These are phyloP conservation scores for Dispira simplex DNA, from an alignment of 192 early-diverging fungal species.

Conservation along the genomic window DNA sequence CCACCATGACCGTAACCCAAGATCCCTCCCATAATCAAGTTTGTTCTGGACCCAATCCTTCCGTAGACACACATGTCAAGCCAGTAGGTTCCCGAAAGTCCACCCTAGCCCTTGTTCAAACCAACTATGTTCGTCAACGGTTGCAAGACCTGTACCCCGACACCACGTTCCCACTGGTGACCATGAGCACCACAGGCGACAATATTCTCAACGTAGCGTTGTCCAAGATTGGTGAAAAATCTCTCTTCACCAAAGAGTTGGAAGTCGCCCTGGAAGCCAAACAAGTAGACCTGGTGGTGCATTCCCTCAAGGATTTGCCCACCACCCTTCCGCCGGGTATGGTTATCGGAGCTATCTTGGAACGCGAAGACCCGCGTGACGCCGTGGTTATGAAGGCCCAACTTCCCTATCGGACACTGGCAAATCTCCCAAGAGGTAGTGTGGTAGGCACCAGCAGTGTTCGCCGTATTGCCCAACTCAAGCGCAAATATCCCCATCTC, in stretches of 20 bases:
- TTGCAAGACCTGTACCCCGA: constrained; percentile 33
- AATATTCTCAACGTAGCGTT: constrained; percentile 68
- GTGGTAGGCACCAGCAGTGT: constrained; percentile 83
- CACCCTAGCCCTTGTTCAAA: constrained; percentile 76
- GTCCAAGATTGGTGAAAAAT: constrained; percentile 80
- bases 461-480: constrained; percentile 75
- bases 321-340: constrained; percentile 72
- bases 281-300: constrained; percentile 73
- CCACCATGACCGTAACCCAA: no score
- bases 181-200: constrained; percentile 66
- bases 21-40: no score
- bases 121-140: constrained; percentile 41
- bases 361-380: constrained; percentile 86
- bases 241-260: constrained; percentile 83
- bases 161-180: constrained; percentile 28
- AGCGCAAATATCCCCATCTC: constrained; percentile 56
- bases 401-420: constrained; percentile 27
- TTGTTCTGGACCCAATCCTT: no score
- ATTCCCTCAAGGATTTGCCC: constrained; percentile 89
- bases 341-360: constrained; percentile 61
- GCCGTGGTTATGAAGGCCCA: constrained; percentile 52
- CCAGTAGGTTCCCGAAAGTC: constrained; percentile 73
- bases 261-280: constrained; percentile 54
- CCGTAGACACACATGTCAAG: no score
- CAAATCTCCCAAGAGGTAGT: constrained; percentile 50